Conservation (phyloP, 1,139 yeast genomes). For the Zygoascus hellenicus region DNA sequence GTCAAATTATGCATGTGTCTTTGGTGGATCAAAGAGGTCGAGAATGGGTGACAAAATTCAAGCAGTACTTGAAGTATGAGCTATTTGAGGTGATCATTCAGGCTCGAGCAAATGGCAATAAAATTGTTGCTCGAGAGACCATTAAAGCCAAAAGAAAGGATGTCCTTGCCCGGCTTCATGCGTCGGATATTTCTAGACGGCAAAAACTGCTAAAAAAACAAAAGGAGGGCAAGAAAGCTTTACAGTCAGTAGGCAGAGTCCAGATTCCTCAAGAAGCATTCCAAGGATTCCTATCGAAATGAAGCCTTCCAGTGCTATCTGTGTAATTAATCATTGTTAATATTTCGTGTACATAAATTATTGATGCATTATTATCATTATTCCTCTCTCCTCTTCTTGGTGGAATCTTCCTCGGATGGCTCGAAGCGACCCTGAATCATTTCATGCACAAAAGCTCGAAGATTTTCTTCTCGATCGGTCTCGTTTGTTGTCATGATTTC, state of each 20-base stretch:
- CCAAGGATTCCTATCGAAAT: constrained; percentile 35
- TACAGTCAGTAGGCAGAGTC: constrained; percentile 77
- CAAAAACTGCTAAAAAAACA: constrained; percentile 84
- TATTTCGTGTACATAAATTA: neutral
- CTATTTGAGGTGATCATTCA: constrained; percentile 91
- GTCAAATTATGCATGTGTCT: constrained; percentile 80
- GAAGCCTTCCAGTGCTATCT: neutral
- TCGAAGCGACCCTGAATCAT: constrained; percentile 35
- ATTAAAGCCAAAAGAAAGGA: constrained; percentile 91
- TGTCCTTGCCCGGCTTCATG: constrained; percentile 85
- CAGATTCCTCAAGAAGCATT: constrained; percentile 76
- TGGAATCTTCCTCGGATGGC: neutral
- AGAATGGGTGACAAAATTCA: constrained; percentile 77
- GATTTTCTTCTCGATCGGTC: constrained; percentile 74
- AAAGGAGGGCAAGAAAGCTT: constrained; percentile 85
- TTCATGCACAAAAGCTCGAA: constrained; percentile 59
- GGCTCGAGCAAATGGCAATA: constrained; percentile 69
- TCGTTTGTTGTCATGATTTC: constrained; percentile 69
- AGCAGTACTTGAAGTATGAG: constrained; percentile 71
- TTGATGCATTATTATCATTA: neutral
- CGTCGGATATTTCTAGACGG: constrained; percentile 86
- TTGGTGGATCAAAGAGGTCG: constrained; percentile 69
- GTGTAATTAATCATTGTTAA: neutral
- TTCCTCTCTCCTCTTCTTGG: neutral
- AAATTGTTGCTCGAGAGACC: constrained; percentile 85